Percentiles rank a stretch among this genome's conserved stretches.
Conservation (phyloP, 2,329 filamentous ascomycete genomes). For the Orbilia brochopaga region DNA sequence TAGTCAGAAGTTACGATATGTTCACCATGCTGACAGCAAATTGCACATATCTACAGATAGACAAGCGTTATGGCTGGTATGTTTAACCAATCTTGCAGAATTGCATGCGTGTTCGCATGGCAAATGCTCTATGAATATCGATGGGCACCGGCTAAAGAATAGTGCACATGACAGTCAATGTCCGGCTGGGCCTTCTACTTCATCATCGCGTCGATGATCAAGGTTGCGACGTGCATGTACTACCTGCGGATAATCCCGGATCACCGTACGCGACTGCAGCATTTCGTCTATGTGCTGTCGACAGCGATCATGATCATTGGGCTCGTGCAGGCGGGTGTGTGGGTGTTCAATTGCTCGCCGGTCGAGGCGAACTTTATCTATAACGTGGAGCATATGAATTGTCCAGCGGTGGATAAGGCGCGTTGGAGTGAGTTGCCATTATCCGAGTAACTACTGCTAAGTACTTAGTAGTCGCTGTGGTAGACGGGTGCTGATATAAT, state of each 20-base stretch:
- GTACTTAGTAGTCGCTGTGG: neutral
- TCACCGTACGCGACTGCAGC: constrained; percentile 37
- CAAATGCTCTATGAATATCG: neutral
- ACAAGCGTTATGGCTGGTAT: constrained; percentile 47
- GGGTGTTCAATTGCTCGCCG: constrained; percentile 43
- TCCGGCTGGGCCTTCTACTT: constrained; percentile 49
- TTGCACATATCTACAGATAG: constrained; percentile 15
- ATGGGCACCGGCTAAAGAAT: neutral
- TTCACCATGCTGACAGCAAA: neutral
- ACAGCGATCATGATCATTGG: constrained; percentile 39
- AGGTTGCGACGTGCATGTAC: constrained; percentile 49
- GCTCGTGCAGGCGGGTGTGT: constrained; percentile 36
- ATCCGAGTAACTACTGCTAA: neutral
- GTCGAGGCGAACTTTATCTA: constrained; percentile 37
- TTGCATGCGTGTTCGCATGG: neutral
- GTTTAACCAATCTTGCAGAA: neutral
- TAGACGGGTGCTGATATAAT: neutral
- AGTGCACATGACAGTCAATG: constrained; percentile 34
- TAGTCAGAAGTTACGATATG: no score
- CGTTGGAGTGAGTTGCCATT: constrained; percentile 14
- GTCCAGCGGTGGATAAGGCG: constrained; percentile 37
- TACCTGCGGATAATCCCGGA: constrained; percentile 47
- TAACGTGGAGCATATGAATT: constrained; percentile 19
- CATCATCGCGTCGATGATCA: constrained; percentile 49
- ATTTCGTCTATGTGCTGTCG: constrained; percentile 39